Evolutionary conservation across 257 asterid species (phyloP), one percentile per base, ranked within the genome.

Genomic region (Solanum clarkiae): DNA sequence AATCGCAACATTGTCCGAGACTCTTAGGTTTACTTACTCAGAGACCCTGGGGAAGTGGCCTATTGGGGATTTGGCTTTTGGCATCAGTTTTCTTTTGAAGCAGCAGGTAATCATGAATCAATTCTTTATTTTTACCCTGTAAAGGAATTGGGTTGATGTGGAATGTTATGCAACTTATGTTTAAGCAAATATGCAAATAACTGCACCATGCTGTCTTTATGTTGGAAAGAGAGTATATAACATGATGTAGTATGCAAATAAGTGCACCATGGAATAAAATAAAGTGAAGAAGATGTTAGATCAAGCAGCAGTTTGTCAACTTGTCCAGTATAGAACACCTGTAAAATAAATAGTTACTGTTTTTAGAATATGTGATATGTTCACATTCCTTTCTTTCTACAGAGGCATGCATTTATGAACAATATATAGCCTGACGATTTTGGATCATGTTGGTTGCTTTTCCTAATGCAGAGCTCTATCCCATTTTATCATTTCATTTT

Each of bases 21-120:
- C 99, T 51, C 97, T 97, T 84, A 91, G 98, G 69, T 97, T 97
- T 88, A 97, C 98, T 42, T 97, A 97, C 87, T 95, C 99, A 0
- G 99, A 97, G 92, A 97, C 99, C 26, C 77, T 97, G 90, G 99
- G 99, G 56, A 97, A 94, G 91, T 97, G 99, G 99, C 99, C 99
- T 26, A 94, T 97, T 72, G 99, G 98, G 4, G 99, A 97, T 86
- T 91, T 97, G 91, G 99, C 99, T 72, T 97, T 97, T 88, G 99
- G 99, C 86, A 97, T 97, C 92, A 95, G 90, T 85, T 97, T 95
- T 87, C 98, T 97, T 84, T 89, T 95, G 80, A 95, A 92, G 92
- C 92, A 97, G 91, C 99, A 97, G 99, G 99, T 95, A 84, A 57
- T 91, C 85, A 24, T 24, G 69, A 83, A 71, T 86, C 69, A 77